phyloP scores from a whole-genome alignment of 768 basidiomycete species.

The Nidularia pulvinata region DNA sequence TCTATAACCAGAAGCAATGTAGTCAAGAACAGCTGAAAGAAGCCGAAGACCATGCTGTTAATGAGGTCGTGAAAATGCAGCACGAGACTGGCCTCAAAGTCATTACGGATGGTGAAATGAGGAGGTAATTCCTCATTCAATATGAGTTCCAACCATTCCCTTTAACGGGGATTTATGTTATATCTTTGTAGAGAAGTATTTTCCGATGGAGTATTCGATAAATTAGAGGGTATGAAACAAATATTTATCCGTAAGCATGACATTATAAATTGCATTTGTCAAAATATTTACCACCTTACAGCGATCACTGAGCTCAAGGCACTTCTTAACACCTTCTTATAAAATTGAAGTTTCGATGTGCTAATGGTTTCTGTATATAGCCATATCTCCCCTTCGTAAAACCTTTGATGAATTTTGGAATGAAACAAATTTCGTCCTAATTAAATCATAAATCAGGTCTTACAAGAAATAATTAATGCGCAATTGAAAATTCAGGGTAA shows the following conservation, averaged over 20 bases:
- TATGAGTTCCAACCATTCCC: too few relatives aligned
- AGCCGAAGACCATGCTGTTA: conserved; percentile 54
- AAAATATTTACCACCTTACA: not conserved
- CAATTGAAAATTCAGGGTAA: conserved; percentile 42
- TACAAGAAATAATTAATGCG: conserved; percentile 11
- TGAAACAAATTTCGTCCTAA: conserved; percentile 33
- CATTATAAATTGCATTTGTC: not conserved
- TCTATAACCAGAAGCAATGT: conserved; percentile 38
- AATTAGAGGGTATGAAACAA: conserved; percentile 60
- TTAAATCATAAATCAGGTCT: not conserved
- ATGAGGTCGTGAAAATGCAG: conserved; percentile 51
- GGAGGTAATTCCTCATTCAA: conserved; percentile 19
- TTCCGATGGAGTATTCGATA: conserved; percentile 70
- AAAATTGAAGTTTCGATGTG: conserved; percentile 32
- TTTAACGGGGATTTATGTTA: not conserved
- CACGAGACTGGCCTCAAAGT: conserved; percentile 52
- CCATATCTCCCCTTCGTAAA: too few relatives aligned
- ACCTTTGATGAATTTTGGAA: too few relatives aligned
- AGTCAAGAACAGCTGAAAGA: conserved; percentile 38
- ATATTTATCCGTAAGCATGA: conserved; percentile 41
- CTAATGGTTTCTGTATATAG: not conserved
- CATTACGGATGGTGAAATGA: conserved; percentile 63
- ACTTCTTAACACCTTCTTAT: conserved; percentile 35
- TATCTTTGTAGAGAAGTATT: conserved; percentile 42
- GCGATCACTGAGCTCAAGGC: not conserved